Base-by-base conservation (phyloP, 345 rosid genomes). In the Abelmoschus esculentus region DNA sequence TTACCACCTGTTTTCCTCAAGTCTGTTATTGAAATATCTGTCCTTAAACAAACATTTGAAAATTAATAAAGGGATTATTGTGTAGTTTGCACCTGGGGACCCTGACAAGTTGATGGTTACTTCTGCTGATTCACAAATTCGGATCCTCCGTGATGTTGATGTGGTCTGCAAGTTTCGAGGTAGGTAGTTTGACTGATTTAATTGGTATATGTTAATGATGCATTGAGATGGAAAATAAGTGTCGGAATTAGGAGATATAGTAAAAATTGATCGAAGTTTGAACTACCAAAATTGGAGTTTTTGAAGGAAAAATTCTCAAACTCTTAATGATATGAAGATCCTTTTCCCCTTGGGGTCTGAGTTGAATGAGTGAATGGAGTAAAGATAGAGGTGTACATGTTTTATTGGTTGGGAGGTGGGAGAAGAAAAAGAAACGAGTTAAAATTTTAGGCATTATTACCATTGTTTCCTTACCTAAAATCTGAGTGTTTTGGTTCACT, bases 21-120 rank as follows among this genome's bases (percentile, higher is more conserved):
- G 31, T 9, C 50, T 10, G 28, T 17, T 52, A 55, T 19, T 60
- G 3, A 40, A 18, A 12, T 44, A 10, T 61, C 47, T 58, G 61
- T 9, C 18, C 71, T 19, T 11, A 18, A 22, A 17, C 34, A 17
- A n/a, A 44, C 64, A 56, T 6, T 19, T 4, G 32, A 73, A 44
- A 60, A 52, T 74, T 31, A 66, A 66, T 18, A n/a, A 52, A n/a
- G 47, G 28, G 12, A 46, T 57, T 69, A 32, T 49, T 13, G 8
- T 61, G 61, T 79, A 83, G 87, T 81, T 79, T 73, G 81, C 72
- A 19, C 83, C 87, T 1, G 68, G 59, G 10, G 83, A 83, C 55
- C 74, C 77, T 3, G 74, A 72, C 55, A 77, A 70, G 73, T 7
- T 83, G 64, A 77, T 83, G 83, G 85, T 81, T 11, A 73, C 80